Conservation (phyloP, 2,329 filamentous ascomycete species). For the Sporothrix inflata region DNA sequence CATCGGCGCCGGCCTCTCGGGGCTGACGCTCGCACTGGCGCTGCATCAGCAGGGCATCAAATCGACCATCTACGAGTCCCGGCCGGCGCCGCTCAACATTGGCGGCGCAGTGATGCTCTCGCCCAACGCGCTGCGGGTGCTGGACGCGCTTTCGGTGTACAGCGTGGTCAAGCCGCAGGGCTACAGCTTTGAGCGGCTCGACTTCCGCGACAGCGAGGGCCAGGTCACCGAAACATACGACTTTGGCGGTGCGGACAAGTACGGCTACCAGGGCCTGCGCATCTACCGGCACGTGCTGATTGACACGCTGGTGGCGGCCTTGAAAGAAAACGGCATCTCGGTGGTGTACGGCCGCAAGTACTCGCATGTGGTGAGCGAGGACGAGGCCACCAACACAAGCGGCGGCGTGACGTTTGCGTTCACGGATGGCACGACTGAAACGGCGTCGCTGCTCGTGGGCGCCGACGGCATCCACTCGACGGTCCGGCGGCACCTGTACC, state of each 20-base stretch:
- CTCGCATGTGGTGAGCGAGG: not conserved
- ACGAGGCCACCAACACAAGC: not conserved
- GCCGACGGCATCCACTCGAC: constrained; percentile 57
- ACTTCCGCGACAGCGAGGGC: constrained; percentile 1
- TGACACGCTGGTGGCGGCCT: constrained; percentile 48
- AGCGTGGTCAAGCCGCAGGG: not conserved
- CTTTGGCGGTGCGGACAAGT: constrained; percentile 51
- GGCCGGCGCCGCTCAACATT: constrained; percentile 47
- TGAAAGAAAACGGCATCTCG: constrained; percentile 46
- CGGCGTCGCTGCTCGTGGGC: constrained; percentile 51
- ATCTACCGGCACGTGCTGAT: constrained; percentile 59
- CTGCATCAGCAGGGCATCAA: constrained; percentile 56
- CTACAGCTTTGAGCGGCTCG: not conserved
- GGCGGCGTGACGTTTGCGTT: not conserved
- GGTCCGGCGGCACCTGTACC: constrained; percentile 53
- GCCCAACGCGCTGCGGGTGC: constrained; percentile 59
- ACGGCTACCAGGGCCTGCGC: constrained; percentile 57
- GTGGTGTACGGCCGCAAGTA: constrained; percentile 8
- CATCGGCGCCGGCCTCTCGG: constrained; percentile 37
- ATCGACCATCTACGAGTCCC: constrained; percentile 54
- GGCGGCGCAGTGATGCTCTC: constrained; percentile 63
- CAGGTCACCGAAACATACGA: constrained; percentile 46
- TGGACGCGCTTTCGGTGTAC: constrained; percentile 43
- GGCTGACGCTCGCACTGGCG: constrained; percentile 58
- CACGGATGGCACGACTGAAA: constrained; percentile 30